Conservation (phyloP, 352 stramenopile genomes). For the Pythium aristosporum region DNA sequence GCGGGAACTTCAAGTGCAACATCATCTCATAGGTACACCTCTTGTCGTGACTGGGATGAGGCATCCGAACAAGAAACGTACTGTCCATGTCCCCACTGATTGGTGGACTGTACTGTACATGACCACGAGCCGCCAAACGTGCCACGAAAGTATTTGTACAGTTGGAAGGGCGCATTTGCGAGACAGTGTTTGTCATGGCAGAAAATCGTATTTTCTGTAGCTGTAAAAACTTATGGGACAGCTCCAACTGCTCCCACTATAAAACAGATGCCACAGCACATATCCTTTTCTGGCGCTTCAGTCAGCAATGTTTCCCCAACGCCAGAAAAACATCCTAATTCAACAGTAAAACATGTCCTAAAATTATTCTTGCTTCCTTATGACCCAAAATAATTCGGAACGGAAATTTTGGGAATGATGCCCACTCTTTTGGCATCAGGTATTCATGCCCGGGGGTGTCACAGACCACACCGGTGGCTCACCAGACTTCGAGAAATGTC, state of each 20-base stretch:
- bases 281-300: conserved; percentile 9
- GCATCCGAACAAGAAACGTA: background rate
- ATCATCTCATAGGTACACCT: background rate
- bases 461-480: background rate
- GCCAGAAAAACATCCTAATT: background rate
- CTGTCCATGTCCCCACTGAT: no score
- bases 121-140: background rate
- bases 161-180: no score
- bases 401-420: background rate
- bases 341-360: background rate
- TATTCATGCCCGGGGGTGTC: background rate
- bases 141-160: background rate
- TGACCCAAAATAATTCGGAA: background rate
- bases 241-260: no score
- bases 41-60: background rate
- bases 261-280: no score
- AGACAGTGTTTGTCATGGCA: no score
- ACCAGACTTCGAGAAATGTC: background rate
- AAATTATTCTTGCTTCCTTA: background rate
- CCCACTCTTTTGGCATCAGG: background rate
- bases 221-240: no score
- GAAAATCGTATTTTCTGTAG: no score
- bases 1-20: background rate
- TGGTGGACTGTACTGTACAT: background rate
- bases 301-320: no score